Evolutionary conservation across 164 flowering plant species (phyloP).

Genomic region (Berberis vulgaris): DNA sequence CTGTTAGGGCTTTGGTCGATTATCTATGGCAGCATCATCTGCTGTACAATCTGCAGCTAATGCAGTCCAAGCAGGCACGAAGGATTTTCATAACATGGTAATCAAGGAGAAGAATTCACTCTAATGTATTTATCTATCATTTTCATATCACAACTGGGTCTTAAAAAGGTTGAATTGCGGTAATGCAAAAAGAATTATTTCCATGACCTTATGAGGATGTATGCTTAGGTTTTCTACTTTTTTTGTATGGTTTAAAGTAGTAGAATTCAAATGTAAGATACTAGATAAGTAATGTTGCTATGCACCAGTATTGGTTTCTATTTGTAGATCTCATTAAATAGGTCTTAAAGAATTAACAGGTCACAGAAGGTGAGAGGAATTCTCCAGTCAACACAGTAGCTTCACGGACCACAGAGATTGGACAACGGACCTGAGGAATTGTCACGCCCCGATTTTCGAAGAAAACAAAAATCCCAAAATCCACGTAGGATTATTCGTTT

Average conservation of each 20-base stretch:
- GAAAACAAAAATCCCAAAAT: too few species aligned
- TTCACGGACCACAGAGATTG: conserved; percentile 15
- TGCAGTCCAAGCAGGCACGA: conserved; percentile 19
- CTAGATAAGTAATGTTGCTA: too few species aligned
- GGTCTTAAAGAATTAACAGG: conserved; percentile 2
- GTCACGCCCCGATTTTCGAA: too few species aligned
- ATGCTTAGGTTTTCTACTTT: too few species aligned
- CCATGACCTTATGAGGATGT: too few species aligned
- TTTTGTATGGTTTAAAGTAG: too few species aligned
- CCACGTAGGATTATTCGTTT: too few species aligned
- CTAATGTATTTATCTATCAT: too few species aligned
- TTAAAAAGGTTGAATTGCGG: too few species aligned
- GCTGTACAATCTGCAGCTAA: conserved; percentile 21
- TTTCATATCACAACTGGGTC: too few species aligned
- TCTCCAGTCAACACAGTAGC: conserved; percentile 12
- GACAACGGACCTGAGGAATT: conserved; percentile 19
- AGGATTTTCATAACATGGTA: conserved; percentile 19
- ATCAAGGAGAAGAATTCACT: background rate
- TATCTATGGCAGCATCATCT: conserved; percentile 17
- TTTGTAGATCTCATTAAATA: conserved; percentile 1
- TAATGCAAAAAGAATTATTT: too few species aligned
- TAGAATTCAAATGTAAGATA: too few species aligned
- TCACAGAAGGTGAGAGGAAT: conserved; percentile 14
- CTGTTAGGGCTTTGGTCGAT: conserved; percentile 16
- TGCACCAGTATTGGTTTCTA: background rate